Base-by-base conservation (phyloP, 1,284 basidiomycete genomes). In the Fistulinella staudtii region DNA sequence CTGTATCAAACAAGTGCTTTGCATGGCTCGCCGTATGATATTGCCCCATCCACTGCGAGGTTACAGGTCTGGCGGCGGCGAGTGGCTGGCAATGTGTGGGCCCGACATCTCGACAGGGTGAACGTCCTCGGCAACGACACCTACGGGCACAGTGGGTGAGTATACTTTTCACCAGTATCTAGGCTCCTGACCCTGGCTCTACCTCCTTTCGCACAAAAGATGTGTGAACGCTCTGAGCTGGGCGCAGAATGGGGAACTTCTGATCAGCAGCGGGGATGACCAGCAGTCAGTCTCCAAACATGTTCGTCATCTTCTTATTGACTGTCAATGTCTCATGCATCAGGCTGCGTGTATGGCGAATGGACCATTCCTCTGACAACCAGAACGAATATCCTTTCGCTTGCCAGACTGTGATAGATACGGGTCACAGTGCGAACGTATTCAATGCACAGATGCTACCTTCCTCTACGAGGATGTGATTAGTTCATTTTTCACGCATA, bases 191-290 rank as follows among this genome's bases (percentile, higher is more conserved):
- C 39, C 41, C 29, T 6, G 17, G 30, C 28, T 17, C 15, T n/a
- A 25, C n/a, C 44, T 48, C 25, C n/a, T n/a, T n/a, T n/a, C n/a
- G n/a, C n/a, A 14, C 25, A 37, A 40, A 47, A 84, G 85, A 41
- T 93, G 89, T 54, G 86, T 93, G 14, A 93, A 93, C 60, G 89
- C 92, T 9, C 62, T 94, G 13, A 85, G 80, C 47, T 95, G 92
- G 92, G 81, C 83, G 2, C 73, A 74, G 43, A 79, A 85, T 49
- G 92, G 91, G 1, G 73, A 81, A 41, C 64, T 84, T 6, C 70
- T 94, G 25, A 67, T 93, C 14, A 89, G 80, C 46, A 88, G 84
- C 13, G 87, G 89, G 15, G 92, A 95, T 59, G 92, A 95, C 62
- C 82, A 75, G 40, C 82, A 85, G 84, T 91, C 53, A 58, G 83